These are phyloP conservation scores for Letharia columbiana DNA, from an alignment of 495 filamentous ascomycete genomes.

Conservation along the genomic window DNA sequence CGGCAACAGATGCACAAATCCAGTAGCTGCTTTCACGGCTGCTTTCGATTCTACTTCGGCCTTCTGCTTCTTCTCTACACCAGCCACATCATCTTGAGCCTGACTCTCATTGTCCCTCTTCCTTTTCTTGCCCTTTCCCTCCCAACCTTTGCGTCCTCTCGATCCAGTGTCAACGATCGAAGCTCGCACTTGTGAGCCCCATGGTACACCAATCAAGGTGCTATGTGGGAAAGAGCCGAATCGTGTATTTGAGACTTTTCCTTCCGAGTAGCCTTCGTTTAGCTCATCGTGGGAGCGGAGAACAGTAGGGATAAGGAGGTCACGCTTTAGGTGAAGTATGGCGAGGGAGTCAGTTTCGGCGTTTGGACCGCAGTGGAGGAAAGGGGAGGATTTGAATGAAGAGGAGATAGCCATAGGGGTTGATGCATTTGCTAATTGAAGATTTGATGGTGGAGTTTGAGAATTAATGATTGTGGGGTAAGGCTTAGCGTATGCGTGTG, in stretches of 20 bases:
- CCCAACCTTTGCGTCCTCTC: constrained; percentile 49
- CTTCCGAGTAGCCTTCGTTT: constrained; percentile 66
- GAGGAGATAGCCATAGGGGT: not conserved
- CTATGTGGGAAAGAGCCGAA: constrained; percentile 93
- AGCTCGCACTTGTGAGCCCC: constrained; percentile 85
- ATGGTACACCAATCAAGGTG: constrained; percentile 70
- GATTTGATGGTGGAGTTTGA: not conserved
- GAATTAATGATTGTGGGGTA: constrained; percentile 3
- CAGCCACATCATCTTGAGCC: constrained; percentile 17
- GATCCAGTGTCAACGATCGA: constrained; percentile 86
- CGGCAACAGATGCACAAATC: constrained; percentile 82
- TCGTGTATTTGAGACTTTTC: constrained; percentile 80
- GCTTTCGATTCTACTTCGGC: constrained; percentile 24
- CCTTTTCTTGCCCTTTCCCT: constrained; percentile 41
- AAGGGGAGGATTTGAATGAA: constrained; percentile 51
- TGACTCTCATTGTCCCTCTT: constrained; percentile 40
- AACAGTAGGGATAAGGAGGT: constrained; percentile 66
- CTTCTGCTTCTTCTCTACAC: constrained; percentile 22
- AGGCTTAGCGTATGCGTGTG: constrained; percentile 3
- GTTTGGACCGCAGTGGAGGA: constrained; percentile 53
- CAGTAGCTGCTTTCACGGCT: constrained; percentile 57
- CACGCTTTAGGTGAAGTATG: constrained; percentile 76
- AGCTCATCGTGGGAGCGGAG: constrained; percentile 52
- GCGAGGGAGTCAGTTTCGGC: constrained; percentile 54
- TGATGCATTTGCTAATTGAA: not conserved